Percentiles rank a stretch among this genome's conserved stretches.
These are phyloP conservation scores for Chytriomyces confervae DNA, from an alignment of 192 early-diverging fungal genomes.

Conservation along the genomic window DNA sequence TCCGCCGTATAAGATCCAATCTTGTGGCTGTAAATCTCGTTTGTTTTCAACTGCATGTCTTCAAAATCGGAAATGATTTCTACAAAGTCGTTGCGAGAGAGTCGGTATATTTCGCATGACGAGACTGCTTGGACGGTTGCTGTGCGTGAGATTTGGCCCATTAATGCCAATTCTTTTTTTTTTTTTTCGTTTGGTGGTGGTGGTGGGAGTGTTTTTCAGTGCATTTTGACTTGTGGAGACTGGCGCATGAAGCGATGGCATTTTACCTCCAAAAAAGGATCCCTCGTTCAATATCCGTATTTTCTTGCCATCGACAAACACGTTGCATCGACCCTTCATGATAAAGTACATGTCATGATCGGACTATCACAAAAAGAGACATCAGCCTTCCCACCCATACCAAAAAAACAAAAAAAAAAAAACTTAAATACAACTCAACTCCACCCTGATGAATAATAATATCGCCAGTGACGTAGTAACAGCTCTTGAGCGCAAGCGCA, in stretches of 20 bases:
- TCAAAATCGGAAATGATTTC: constrained; percentile 41
- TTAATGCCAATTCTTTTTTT: constrained; percentile 9
- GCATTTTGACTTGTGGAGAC: too few species aligned
- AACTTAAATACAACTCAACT: too few species aligned
- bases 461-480: constrained; percentile 38
- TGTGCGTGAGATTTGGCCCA: constrained; percentile 35
- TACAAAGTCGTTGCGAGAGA: constrained; percentile 13
- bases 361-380: constrained; percentile 3
- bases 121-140: constrained; percentile 32
- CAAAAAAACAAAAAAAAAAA: too few species aligned
- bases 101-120: constrained; percentile 29
- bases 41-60: constrained; percentile 29
- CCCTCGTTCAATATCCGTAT: constrained; percentile 18
- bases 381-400: too few species aligned
- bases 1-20: constrained; percentile 7
- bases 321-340: constrained; percentile 18
- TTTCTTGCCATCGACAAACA: constrained; percentile 29
- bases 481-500: constrained; percentile 16
- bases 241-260: too few species aligned
- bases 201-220: too few species aligned
- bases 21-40: constrained; percentile 44
- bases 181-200: too few species aligned
- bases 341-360: constrained; percentile 25
- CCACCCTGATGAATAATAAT: constrained; percentile 33
- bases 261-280: constrained; percentile 20